Evolutionary conservation across 352 stramenopile genomes (phyloP).

Genomic region (Globisporangium megalacanthum): DNA sequence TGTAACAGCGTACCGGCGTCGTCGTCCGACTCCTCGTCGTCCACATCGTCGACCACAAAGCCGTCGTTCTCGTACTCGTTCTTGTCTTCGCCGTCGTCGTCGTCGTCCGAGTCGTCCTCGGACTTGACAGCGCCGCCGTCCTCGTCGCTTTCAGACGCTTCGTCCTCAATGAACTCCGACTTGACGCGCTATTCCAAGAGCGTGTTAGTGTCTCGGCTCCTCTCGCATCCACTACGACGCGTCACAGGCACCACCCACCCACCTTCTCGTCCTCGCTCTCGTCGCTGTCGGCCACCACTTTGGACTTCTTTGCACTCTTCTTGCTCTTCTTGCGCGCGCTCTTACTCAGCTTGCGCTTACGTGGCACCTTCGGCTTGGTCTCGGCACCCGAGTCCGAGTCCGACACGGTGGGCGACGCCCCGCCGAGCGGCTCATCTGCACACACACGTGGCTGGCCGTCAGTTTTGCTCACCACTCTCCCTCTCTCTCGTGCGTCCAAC

Average conservation of each 20-base stretch:
- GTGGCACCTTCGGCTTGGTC: conserved; percentile 27
- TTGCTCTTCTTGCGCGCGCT: conserved; percentile 30
- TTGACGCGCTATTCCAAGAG: conserved; percentile 49
- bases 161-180: conserved; percentile 85
- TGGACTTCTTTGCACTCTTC: conserved; percentile 61
- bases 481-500: neutral
- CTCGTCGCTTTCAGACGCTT: conserved; percentile 85
- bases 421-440: conserved; percentile 61
- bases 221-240: neutral
- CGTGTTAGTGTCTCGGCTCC: too few species aligned
- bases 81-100: conserved; percentile 79
- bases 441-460: neutral
- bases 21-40: conserved; percentile 71
- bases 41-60: conserved; percentile 81
- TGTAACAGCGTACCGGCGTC: conserved; percentile 40
- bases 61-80: conserved; percentile 89
- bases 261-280: conserved; percentile 66
- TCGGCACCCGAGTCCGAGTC: conserved; percentile 77
- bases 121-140: conserved; percentile 38
- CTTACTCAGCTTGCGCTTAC: conserved; percentile 73
- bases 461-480: neutral
- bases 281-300: conserved; percentile 53
- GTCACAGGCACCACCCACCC: neutral
- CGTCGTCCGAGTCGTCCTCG: conserved; percentile 69
- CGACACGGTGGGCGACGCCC: conserved; percentile 74